Percentiles rank a stretch among this genome's conserved stretches.
Evolutionary conservation across 352 stramenopile genomes (phyloP).

Genomic region (Stephanocyclus meneghinianus): DNA sequence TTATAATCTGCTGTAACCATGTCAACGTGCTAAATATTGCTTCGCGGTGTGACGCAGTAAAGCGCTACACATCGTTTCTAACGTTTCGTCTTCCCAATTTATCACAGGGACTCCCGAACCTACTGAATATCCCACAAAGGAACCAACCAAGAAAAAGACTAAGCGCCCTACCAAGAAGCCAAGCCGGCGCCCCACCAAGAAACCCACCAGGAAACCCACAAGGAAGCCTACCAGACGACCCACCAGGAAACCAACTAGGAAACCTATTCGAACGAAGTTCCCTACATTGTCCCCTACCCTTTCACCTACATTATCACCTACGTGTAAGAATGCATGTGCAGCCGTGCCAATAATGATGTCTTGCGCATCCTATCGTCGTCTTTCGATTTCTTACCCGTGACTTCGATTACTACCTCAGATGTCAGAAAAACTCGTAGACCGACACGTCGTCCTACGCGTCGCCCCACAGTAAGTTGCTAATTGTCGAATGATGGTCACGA

Average conservation of each 20-base stretch:
- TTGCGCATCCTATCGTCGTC: not conserved
- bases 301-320: not conserved
- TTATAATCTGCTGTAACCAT: not conserved
- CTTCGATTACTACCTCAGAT: not conserved
- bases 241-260: not conserved
- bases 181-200: no score
- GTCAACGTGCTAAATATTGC: no score
- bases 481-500: no score
- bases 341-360: not conserved
- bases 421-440: not conserved
- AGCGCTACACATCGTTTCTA: no score
- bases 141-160: no score
- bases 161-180: no score
- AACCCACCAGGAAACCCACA: no score
- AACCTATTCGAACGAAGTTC: not conserved
- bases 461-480: not conserved
- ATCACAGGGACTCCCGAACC: no score
- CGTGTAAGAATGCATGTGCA: not conserved
- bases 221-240: not conserved
- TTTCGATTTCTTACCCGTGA: not conserved
- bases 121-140: no score
- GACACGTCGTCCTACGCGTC: not conserved
- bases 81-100: no score
- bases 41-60: no score
- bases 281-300: not conserved